phyloP scores from a whole-genome alignment of 768 basidiomycete genomes.

The Xanthoconium stramineum region DNA sequence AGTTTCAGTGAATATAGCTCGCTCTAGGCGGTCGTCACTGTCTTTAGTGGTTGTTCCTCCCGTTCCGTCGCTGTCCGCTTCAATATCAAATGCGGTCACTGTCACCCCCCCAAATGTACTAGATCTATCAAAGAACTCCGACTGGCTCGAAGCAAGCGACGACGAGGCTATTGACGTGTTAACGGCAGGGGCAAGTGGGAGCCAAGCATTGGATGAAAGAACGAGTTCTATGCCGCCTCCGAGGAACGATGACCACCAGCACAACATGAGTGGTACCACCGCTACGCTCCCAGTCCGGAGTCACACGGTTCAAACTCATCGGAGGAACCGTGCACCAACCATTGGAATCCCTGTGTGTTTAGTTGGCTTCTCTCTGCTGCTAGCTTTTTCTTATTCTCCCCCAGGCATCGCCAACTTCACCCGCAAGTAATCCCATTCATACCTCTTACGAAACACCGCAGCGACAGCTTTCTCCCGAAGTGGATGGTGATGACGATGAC shows the following conservation, averaged over 20 bases:
- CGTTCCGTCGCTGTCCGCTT: slow-evolving; percentile 35
- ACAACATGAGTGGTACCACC: slow-evolving; percentile 14
- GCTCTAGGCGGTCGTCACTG: slow-evolving; percentile 53
- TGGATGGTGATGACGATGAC: slow-evolving; percentile 57
- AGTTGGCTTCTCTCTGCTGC: slow-evolving; percentile 56
- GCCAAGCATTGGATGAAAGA: slow-evolving; percentile 78
- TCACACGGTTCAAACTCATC: slow-evolving; percentile 29
- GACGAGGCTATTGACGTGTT: slow-evolving; percentile 85
- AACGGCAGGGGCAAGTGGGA: slow-evolving; percentile 78
- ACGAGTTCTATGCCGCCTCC: slow-evolving; percentile 52
- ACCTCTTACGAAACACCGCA: slow-evolving; percentile 26
- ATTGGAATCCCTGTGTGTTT: slow-evolving; percentile 46
- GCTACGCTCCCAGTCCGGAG: slow-evolving; percentile 30
- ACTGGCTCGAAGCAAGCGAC: slow-evolving; percentile 80
- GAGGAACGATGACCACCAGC: slow-evolving; percentile 26
- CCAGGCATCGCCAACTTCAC: slow-evolving; percentile 54
- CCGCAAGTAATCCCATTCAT: slow-evolving; percentile 22
- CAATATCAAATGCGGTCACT: slow-evolving; percentile 33
- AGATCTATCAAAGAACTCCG: slow-evolving; percentile 46
- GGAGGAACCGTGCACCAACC: slow-evolving; percentile 63
- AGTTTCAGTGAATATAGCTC: slow-evolving; percentile 40
- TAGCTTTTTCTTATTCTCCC: slow-evolving; percentile 59
- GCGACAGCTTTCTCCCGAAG: slow-evolving; percentile 35
- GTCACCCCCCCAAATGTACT: slow-evolving; percentile 35
- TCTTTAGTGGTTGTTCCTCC: slow-evolving; percentile 53